A percentile compares a stretch with the other conserved stretches of the same genome.
phyloP scores from a whole-genome alignment of 2,329 filamentous ascomycete genomes.

The Cladophialophora exuberans region DNA sequence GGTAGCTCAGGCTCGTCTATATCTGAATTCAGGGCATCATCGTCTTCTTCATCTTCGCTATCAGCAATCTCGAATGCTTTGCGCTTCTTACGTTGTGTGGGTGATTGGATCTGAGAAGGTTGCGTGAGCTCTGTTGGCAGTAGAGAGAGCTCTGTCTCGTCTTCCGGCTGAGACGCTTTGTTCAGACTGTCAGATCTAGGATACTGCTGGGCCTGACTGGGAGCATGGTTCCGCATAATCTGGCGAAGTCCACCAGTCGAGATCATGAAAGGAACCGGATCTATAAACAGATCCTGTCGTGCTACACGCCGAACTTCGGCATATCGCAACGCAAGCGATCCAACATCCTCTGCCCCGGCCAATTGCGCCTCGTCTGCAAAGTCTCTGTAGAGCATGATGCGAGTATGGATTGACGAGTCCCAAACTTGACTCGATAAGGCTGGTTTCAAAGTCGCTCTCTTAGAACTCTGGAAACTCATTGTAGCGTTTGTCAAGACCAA shows the following conservation, averaged over 20 bases:
- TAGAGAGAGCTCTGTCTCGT: slow-evolving; percentile 17
- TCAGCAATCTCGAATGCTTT: slow-evolving; percentile 50
- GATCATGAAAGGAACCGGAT: slow-evolving; percentile 46
- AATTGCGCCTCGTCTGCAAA: slow-evolving; percentile 59
- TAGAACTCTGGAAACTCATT: slow-evolving; percentile 71
- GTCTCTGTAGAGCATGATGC: slow-evolving; percentile 79
- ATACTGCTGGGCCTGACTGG: slow-evolving; percentile 10
- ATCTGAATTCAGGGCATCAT: slow-evolving; percentile 33
- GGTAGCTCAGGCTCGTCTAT: slow-evolving; percentile 16
- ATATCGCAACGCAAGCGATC: slow-evolving; percentile 54
- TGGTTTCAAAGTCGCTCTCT: slow-evolving; percentile 71
- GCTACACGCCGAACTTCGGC: slow-evolving; percentile 68
- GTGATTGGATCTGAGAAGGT: slow-evolving; percentile 21
- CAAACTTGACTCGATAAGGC: slow-evolving; percentile 76
- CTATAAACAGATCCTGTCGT: slow-evolving; percentile 49
- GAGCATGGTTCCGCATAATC: slow-evolving; percentile 1
- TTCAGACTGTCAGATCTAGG: slow-evolving; percentile 13
- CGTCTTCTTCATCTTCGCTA: slow-evolving; percentile 47
- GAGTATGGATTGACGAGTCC: slow-evolving; percentile 75
- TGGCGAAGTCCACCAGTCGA: slow-evolving; percentile 34
- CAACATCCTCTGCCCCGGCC: slow-evolving; percentile 13
- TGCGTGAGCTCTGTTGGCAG: slow-evolving; percentile 24
- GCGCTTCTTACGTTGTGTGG: slow-evolving; percentile 39
- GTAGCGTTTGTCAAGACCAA: slow-evolving; percentile 78
- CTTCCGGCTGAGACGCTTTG: slow-evolving; percentile 9